Percentiles rank a stretch among this genome's conserved stretches.
phyloP scores from a whole-genome alignment of 2,329 filamentous ascomycete genomes.

The Penicillium sp. region DNA sequence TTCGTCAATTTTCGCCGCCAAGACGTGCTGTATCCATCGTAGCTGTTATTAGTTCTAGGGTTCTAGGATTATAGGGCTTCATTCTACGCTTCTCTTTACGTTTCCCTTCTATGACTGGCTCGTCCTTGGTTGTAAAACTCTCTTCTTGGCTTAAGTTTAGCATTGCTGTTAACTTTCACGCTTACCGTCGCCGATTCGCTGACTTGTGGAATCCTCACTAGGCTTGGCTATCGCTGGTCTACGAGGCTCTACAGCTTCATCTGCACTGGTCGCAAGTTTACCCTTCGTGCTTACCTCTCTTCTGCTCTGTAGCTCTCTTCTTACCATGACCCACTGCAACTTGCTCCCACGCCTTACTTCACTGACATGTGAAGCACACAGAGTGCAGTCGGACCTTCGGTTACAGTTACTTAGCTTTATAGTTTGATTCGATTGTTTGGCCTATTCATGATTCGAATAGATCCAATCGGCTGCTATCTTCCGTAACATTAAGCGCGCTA shows the following conservation, averaged over 20 bases:
- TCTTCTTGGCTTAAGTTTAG: background rate
- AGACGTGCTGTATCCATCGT: background rate
- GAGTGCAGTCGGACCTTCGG: background rate
- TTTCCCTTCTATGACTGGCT: background rate
- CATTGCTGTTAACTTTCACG: background rate
- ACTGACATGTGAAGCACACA: background rate
- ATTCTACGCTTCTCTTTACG: background rate
- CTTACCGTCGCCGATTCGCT: constrained; percentile 1
- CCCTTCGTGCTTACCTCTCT: background rate
- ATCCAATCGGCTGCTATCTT: no score
- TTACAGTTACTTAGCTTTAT: background rate
- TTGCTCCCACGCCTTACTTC: background rate
- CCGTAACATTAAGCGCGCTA: no score
- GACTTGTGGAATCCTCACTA: background rate
- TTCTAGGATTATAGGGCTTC: background rate
- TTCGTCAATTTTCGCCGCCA: background rate
- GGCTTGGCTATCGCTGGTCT: background rate
- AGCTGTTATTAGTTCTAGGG: background rate
- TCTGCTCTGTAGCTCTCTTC: background rate
- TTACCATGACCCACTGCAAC: background rate
- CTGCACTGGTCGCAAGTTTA: background rate
- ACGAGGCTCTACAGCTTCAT: background rate
- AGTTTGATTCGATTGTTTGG: no score
- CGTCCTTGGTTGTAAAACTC: background rate
- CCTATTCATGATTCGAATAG: no score